phyloP scores from a whole-genome alignment of 1,139 yeast genomes.

The Casaregolazyma suthepensis region DNA sequence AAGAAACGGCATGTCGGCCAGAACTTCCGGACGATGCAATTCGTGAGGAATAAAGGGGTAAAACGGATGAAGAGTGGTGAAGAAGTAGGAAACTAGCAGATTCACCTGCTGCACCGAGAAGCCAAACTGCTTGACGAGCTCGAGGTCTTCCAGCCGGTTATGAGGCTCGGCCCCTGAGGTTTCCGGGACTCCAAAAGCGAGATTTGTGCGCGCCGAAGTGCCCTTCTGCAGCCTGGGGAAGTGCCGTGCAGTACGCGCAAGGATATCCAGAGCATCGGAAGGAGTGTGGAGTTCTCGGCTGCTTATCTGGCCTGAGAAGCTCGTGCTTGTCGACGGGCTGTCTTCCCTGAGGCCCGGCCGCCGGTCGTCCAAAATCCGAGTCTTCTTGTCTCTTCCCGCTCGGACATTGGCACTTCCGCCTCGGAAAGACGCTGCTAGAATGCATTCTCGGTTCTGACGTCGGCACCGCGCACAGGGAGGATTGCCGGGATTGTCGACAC shows the following conservation, averaged over 20 bases:
- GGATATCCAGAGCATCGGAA: constrained; percentile 53
- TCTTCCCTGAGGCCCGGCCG: neutral
- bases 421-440: constrained; percentile 59
- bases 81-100: constrained; percentile 56
- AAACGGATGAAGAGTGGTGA: constrained; percentile 78
- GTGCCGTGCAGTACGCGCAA: constrained; percentile 44
- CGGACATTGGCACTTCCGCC: constrained; percentile 49
- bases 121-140: constrained; percentile 57
- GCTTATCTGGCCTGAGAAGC: constrained; percentile 17
- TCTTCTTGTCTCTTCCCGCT: constrained; percentile 30
- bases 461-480: constrained; percentile 85
- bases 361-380: neutral
- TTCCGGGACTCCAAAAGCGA: neutral
- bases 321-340: neutral
- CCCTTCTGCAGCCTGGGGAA: constrained; percentile 21
- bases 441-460: constrained; percentile 75
- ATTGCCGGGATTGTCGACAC: constrained; percentile 61
- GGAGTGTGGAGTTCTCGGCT: constrained; percentile 40
- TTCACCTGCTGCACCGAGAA: constrained; percentile 65
- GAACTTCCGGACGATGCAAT: constrained; percentile 56
- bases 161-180: constrained; percentile 3
- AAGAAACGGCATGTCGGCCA: constrained; percentile 75
- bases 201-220: neutral
- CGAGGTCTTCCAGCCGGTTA: constrained; percentile 46
- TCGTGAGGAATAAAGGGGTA: constrained; percentile 81